These are phyloP conservation scores for Sophora flavescens DNA, from an alignment of 306 rosid genomes.

Conservation along the genomic window DNA sequence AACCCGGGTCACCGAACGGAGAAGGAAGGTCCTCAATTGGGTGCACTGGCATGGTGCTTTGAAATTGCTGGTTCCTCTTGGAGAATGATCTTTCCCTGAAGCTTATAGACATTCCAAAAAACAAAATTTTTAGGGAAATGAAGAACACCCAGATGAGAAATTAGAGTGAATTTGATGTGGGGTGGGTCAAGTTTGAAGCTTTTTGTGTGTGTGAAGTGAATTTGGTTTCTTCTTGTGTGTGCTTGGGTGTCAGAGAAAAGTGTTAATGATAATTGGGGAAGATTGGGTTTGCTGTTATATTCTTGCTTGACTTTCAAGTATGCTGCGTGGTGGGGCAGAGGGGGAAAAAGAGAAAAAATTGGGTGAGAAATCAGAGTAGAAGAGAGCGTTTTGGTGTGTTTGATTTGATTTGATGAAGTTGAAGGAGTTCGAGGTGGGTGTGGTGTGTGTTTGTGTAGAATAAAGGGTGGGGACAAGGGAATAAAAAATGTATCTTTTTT, in stretches of 20 bases:
- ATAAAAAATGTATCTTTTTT: no score
- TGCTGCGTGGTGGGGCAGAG: conserved; percentile 46
- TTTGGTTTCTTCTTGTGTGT: not conserved
- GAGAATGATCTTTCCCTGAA: conserved; percentile 14
- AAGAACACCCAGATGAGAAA: conserved; percentile 27
- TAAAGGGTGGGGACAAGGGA: no score
- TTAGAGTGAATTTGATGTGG: conserved; percentile 30
- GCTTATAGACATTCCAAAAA: no score
- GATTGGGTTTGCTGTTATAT: conserved; percentile 36
- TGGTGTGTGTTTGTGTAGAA: no score
- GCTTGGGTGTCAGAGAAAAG: conserved; percentile 46
- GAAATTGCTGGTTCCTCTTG: conserved; percentile 43
- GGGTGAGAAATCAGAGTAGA: no score
- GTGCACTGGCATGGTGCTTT: conserved; percentile 66
- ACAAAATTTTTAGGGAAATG: not conserved
- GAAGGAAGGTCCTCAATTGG: conserved; percentile 65
- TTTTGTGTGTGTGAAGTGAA: conserved; percentile 35
- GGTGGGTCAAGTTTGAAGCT: conserved; percentile 51
- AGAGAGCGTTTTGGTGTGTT: no score
- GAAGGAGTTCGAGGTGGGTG: no score
- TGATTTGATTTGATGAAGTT: no score
- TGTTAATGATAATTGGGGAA: not conserved
- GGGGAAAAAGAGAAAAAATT: not conserved
- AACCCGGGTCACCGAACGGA: conserved; percentile 67
- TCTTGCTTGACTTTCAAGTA: conserved; percentile 73